Conservation (phyloP, 148 eudicot genomes). For the Oxyria digyna region DNA sequence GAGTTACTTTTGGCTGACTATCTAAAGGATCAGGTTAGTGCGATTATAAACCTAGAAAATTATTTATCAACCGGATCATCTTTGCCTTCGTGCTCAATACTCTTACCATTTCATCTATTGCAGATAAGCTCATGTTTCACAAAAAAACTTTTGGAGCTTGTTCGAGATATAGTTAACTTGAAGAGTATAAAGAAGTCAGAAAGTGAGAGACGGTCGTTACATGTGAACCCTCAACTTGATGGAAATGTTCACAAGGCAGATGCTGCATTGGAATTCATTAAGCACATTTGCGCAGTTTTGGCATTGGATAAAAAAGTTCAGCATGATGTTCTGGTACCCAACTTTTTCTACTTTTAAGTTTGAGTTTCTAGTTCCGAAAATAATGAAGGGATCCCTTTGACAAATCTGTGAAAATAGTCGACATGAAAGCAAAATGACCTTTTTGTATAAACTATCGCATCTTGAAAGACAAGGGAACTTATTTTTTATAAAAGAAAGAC, state of each 20-base stretch:
- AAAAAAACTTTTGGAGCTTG: constrained; percentile 55
- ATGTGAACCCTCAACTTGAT: constrained; percentile 22
- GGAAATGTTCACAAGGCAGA: constrained; percentile 31
- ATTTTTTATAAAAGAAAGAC: neutral
- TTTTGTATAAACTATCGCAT: neutral
- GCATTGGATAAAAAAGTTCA: constrained; percentile 84
- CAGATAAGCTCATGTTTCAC: constrained; percentile 80
- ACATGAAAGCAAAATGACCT: neutral
- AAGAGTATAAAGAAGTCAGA: constrained; percentile 38
- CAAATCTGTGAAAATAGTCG: neutral
- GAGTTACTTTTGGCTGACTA: constrained; percentile 45
- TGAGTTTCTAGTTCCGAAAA: neutral
- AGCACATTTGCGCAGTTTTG: constrained; percentile 83
- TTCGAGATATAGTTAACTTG: constrained; percentile 47
- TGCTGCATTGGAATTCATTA: constrained; percentile 74
- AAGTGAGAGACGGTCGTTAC: constrained; percentile 19
- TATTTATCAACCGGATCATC: neutral
- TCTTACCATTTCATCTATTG: constrained; percentile 11
- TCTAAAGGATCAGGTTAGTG: constrained; percentile 64
- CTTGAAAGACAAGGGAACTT: neutral
- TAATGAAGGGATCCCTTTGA: neutral
- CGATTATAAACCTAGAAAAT: neutral
- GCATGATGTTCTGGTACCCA: constrained; percentile 78
- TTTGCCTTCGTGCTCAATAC: neutral
- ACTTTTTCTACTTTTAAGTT: neutral